Evolutionary conservation across 2,329 filamentous ascomycete genomes (phyloP).

Genomic region (Penicillium hesseltinei): DNA sequence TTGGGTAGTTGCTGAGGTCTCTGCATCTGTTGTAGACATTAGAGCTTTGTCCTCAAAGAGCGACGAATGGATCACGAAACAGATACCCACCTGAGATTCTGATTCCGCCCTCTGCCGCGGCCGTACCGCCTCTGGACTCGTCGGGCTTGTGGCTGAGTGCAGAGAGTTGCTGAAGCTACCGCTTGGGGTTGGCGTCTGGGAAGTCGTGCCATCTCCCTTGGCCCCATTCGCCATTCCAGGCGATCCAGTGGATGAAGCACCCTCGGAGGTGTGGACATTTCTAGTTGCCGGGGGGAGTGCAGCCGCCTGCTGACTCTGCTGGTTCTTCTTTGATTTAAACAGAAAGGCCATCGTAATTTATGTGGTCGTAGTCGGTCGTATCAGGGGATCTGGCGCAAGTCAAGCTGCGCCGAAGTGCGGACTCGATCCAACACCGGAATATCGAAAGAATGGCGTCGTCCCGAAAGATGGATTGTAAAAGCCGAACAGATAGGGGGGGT

Average conservation of each 20-base stretch:
- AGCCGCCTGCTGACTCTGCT: constrained; percentile 50
- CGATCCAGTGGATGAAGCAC: constrained; percentile 41
- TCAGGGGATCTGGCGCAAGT: constrained; percentile 21
- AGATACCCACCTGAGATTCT: constrained; percentile 53
- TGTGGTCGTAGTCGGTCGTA: constrained; percentile 36
- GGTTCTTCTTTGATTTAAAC: constrained; percentile 78
- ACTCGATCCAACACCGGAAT: constrained; percentile 10
- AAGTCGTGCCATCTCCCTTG: constrained; percentile 35
- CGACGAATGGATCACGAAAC: neutral
- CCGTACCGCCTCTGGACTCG: constrained; percentile 65
- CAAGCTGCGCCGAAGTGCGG: constrained; percentile 15
- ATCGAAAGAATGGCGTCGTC: constrained; percentile 4
- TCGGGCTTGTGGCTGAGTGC: constrained; percentile 65
- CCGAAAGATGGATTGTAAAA: neutral
- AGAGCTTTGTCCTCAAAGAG: constrained; percentile 1
- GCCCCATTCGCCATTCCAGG: constrained; percentile 50
- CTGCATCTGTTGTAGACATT: constrained; percentile 24
- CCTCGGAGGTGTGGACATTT: constrained; percentile 58
- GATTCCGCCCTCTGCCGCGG: constrained; percentile 55
- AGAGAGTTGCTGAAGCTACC: constrained; percentile 66
- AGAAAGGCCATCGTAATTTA: constrained; percentile 68
- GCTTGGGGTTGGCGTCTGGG: constrained; percentile 68
- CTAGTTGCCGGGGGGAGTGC: constrained; percentile 54
- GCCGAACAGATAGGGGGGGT: constrained; percentile 14
- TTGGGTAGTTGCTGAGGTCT: constrained; percentile 55